A percentile compares a stretch with the other conserved stretches of the same genome.
These are phyloP conservation scores for Eudorina sp. DNA, from an alignment of 139 green algal species.

Conservation along the genomic window DNA sequence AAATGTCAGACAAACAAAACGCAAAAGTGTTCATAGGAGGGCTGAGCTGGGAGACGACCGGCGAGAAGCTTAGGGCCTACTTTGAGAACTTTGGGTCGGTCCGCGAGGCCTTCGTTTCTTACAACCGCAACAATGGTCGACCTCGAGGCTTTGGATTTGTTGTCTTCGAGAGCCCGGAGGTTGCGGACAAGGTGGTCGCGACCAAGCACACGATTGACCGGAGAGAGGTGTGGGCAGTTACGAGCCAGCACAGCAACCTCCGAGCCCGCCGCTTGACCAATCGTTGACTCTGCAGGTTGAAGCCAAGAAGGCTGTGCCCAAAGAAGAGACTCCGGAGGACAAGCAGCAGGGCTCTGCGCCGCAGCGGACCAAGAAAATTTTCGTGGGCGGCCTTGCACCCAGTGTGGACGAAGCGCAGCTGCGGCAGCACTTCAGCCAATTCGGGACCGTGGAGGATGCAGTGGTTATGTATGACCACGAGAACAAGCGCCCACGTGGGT, in stretches of 20 bases:
- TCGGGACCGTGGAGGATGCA: slow-evolving; percentile 87
- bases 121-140: slow-evolving; percentile 88
- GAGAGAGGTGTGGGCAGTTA: slow-evolving; percentile 76
- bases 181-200: slow-evolving; percentile 91
- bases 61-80: slow-evolving; percentile 72
- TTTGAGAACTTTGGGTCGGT: slow-evolving; percentile 93
- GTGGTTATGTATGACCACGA: slow-evolving; percentile 98
- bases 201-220: slow-evolving; percentile 95
- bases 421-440: slow-evolving; percentile 83
- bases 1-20: slow-evolving; percentile 49
- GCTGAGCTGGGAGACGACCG: slow-evolving; percentile 86
- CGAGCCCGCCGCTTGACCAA: slow-evolving; percentile 7
- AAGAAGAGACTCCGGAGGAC: slow-evolving; percentile 83
- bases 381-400: slow-evolving; percentile 94
- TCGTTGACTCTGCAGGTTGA: slow-evolving; percentile 84
- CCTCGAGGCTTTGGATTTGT: slow-evolving; percentile 95
- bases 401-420: slow-evolving; percentile 88
- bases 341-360: slow-evolving; percentile 62
- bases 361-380: slow-evolving; percentile 91
- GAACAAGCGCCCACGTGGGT: slow-evolving; percentile 92
- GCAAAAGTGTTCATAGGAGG: slow-evolving; percentile 89
- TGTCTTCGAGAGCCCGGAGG: slow-evolving; percentile 87
- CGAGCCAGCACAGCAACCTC: not conserved
- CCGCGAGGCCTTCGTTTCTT: slow-evolving; percentile 91
- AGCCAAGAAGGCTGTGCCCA: slow-evolving; percentile 94